A percentile compares a stretch with the other conserved stretches of the same genome.
These are phyloP conservation scores for Colletotrichum eremochloae DNA, from an alignment of 2,329 filamentous ascomycete genomes.

Conservation along the genomic window DNA sequence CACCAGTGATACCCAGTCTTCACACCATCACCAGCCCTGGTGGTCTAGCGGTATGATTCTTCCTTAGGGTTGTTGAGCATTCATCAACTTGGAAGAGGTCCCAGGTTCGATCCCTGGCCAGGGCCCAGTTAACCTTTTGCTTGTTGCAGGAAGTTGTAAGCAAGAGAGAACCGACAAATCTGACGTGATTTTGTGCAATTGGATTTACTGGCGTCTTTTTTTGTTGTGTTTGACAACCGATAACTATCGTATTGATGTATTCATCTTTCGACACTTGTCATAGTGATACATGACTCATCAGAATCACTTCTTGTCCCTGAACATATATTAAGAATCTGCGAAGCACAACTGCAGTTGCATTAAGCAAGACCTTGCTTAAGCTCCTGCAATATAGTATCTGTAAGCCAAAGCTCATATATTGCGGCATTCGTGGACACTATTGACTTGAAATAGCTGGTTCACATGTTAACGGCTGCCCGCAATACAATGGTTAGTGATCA, in stretches of 20 bases:
- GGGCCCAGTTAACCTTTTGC: constrained; percentile 14
- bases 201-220: neutral
- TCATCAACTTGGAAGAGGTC: constrained; percentile 28
- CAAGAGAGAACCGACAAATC: neutral
- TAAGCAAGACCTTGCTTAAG: neutral
- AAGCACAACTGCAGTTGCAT: too few relatives aligned
- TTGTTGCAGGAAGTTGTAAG: neutral
- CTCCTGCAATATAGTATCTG: neutral
- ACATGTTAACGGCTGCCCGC: neutral
- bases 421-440: neutral
- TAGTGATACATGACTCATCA: neutral
- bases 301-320: neutral
- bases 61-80: neutral
- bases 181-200: neutral
- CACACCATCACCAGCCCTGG: constrained; percentile 18
- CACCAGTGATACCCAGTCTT: neutral
- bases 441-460: neutral
- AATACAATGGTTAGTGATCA: neutral
- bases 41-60: constrained; percentile 38
- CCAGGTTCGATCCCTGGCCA: constrained; percentile 38
- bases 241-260: too few relatives aligned
- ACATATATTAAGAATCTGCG: neutral
- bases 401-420: neutral
- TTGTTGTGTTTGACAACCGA: neutral
- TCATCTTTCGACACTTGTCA: too few relatives aligned